Percentiles rank a stretch among this genome's conserved stretches.
phyloP scores from a whole-genome alignment of 2,329 filamentous ascomycete genomes.

The Coniella lustricola region DNA sequence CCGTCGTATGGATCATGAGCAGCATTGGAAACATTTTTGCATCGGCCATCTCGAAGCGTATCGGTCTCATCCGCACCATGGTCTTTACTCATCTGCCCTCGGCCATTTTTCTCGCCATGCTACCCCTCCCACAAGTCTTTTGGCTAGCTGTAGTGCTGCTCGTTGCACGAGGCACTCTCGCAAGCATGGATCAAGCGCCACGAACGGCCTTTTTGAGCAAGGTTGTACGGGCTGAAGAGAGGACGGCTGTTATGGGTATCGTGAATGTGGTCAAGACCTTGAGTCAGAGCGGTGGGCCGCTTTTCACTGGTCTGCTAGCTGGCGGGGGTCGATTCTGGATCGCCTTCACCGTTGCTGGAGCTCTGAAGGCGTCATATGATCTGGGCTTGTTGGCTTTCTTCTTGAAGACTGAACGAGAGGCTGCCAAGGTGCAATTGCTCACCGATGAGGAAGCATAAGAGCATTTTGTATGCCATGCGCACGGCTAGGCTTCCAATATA shows the following conservation, averaged over 20 bases:
- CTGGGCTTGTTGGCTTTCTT: slow-evolving; percentile 25
- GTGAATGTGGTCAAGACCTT: slow-evolving; percentile 64
- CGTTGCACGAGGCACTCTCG: slow-evolving; percentile 52
- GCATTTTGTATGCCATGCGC: no score
- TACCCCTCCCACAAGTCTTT: slow-evolving; percentile 49
- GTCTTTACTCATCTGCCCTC: slow-evolving; percentile 68
- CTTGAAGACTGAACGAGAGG: slow-evolving; percentile 7
- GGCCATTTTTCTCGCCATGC: slow-evolving; percentile 55
- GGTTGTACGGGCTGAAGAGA: slow-evolving; percentile 55
- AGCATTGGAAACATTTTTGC: slow-evolving; percentile 46
- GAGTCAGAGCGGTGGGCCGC: slow-evolving; percentile 53
- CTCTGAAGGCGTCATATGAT: slow-evolving; percentile 55
- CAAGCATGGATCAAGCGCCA: slow-evolving; percentile 66
- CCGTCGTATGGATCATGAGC: slow-evolving; percentile 44
- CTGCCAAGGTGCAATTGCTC: neutral
- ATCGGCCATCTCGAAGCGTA: slow-evolving; percentile 45
- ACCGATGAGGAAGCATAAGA: no score
- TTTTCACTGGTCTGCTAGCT: slow-evolving; percentile 58
- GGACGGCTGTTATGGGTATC: slow-evolving; percentile 65
- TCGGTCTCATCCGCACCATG: slow-evolving; percentile 66
- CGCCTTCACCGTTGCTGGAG: slow-evolving; percentile 56
- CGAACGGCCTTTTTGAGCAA: slow-evolving; percentile 63
- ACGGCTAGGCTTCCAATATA: no score
- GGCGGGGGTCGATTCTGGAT: slow-evolving; percentile 51
- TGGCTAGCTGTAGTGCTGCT: slow-evolving; percentile 51